Percentiles rank a stretch among this genome's conserved stretches.
phyloP scores from a whole-genome alignment of 352 stramenopile genomes.

The Globisporangium irregulare region DNA sequence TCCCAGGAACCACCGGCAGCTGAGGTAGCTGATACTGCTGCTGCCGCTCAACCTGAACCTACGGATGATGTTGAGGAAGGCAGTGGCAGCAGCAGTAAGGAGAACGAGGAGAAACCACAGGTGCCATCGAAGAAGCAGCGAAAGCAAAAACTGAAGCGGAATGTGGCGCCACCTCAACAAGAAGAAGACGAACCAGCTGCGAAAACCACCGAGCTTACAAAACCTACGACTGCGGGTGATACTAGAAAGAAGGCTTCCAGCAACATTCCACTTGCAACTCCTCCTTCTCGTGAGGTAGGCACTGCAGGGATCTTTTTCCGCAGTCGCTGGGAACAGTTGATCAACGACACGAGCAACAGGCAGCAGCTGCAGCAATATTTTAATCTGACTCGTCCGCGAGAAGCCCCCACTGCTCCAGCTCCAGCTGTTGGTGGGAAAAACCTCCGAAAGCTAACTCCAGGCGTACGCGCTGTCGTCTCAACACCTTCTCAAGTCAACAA shows the following conservation, averaged over 20 bases:
- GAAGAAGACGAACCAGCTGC: not conserved
- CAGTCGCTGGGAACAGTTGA: conserved; percentile 14
- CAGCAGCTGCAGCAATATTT: conserved; percentile 14
- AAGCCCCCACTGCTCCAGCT: not conserved
- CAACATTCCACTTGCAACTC: not conserved
- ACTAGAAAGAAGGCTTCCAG: not conserved
- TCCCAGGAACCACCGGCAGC: not conserved
- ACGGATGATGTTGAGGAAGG: not conserved
- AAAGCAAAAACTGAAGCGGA: conserved; percentile 5
- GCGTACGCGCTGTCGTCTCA: not conserved
- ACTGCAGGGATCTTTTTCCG: conserved; percentile 9
- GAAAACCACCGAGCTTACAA: not conserved
- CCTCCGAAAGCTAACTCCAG: not conserved
- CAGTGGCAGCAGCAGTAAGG: not conserved
- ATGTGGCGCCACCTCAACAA: not conserved
- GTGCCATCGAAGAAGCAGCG: conserved; percentile 1
- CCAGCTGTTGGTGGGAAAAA: not conserved
- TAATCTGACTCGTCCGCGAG: not conserved
- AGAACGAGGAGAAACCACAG: not conserved
- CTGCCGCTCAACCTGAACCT: not conserved
- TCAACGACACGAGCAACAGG: conserved; percentile 5
- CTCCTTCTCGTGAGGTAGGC: not conserved
- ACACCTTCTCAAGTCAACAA: not conserved
- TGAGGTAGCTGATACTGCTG: not conserved
- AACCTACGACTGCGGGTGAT: not conserved